Base-by-base conservation (phyloP, 495 filamentous ascomycete genomes). In the Hypoxylon lienhwacheense region DNA sequence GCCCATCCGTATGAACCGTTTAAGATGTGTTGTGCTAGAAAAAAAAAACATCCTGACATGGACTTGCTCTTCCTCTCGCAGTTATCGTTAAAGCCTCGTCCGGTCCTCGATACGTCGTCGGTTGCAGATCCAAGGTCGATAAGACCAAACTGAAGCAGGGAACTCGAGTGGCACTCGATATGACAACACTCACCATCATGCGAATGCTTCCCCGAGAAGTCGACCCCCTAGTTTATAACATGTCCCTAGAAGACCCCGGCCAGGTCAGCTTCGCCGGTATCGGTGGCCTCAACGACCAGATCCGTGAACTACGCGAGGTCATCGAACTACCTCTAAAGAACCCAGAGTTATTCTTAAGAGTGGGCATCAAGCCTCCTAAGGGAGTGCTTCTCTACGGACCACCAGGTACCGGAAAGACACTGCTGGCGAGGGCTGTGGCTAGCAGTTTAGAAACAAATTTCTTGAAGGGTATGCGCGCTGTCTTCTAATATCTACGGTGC, bases 141-240 rank as follows among this genome's bases (percentile, higher is more conserved):
- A 97, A 95, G 71, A 73, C 78, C 45, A 96, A 96, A 77, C 78
- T 99, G 61, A 97, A 97, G 79, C 95, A 99, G 74, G 95, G 95
- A 56, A 96, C 91, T 3, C 90, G 95, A 62, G 95, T 99, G 52
- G 93, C 95, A 33, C 88, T 99, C 46, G 95, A 99, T 69, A 99
- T 99, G 95, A 99, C 95, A 28, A 99, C 95, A 11, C 85, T 99
- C 55, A 99, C 95, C 20, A 99, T 99, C 72, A 99, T 99, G 95
- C 89, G 95, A 52, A 99, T 99, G 95, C 76, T 99, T 31, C 95
- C 95, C 31, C 89, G 95, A 60, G 95, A 99, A 77, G 95, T 99
- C 57, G 95, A 99, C 68, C 95, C 95, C 12, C 75, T 97, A 59
- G 95, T 99, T 41, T 99, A 99, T 81, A 99, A 97, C 77, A 99